Evolutionary conservation across 192 early-diverging fungal species (phyloP).

Genomic region (Coemansia sp.): DNA sequence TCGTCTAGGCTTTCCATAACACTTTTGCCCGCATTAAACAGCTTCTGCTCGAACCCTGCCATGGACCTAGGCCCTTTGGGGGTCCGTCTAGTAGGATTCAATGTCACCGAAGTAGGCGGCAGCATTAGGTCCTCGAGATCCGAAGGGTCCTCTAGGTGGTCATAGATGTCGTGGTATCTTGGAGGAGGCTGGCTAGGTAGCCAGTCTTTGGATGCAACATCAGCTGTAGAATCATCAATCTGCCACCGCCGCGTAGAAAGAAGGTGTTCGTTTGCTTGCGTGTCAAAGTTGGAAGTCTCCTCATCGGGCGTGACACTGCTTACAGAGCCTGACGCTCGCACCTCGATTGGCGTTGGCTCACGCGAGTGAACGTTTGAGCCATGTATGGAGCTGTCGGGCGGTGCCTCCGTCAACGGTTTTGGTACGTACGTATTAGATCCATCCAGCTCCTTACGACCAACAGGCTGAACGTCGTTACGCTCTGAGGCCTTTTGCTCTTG

Average conservation of each 20-base stretch:
- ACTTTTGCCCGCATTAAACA: not conserved
- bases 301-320: slow-evolving; percentile 1
- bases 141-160: slow-evolving; percentile 22
- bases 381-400: slow-evolving; percentile 16
- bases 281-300: not conserved
- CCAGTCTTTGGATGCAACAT: slow-evolving; percentile 10
- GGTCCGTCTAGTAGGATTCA: not conserved
- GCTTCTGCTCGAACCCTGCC: not conserved
- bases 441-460: not conserved
- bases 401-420: not conserved
- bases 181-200: slow-evolving; percentile 5
- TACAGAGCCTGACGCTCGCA: not conserved
- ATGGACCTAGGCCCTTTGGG: not conserved
- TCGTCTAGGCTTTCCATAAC: not conserved
- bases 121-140: slow-evolving; percentile 47
- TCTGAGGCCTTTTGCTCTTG: not conserved
- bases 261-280: slow-evolving; percentile 8
- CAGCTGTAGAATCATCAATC: slow-evolving; percentile 5
- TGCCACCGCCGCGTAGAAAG: slow-evolving; percentile 21
- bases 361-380: slow-evolving; percentile 26
- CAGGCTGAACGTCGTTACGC: not conserved
- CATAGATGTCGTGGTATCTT: slow-evolving; percentile 19
- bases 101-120: slow-evolving; percentile 26
- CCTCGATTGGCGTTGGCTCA: slow-evolving; percentile 13
- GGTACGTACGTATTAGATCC: not conserved